Base-by-base conservation (phyloP, 2,329 filamentous ascomycete genomes). In the Cladosporium sp. region DNA sequence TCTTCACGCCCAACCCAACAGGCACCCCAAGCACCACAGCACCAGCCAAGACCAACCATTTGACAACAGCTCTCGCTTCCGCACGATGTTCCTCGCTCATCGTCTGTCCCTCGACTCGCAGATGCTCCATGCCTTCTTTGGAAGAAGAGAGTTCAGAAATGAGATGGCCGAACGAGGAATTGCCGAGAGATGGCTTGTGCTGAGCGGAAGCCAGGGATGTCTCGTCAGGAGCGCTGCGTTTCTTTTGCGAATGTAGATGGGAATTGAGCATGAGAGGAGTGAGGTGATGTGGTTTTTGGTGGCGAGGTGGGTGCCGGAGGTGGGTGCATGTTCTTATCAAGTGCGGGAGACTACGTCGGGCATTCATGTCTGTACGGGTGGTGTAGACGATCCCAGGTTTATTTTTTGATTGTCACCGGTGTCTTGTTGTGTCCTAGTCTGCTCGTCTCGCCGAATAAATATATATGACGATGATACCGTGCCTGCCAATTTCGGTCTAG, bases 101-200 rank as follows among this genome's bases (percentile, higher is more conserved):
- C 2, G 59, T 59, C 27, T 57, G 52, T 7, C 58, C 60, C 22
- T 57, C 54, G 15, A 54, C 38, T 16, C 61, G 53, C 7, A 57
- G 33, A n/a, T 49, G 35, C 50, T 60, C 60, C 60, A 62, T 63
- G 3, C 59, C 60, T 19, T 59, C 56, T 39, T 56, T 54, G n/a
- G 60, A 61, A 12, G 59, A 57, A 32, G 58, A 60, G 41, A 63
- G 54, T 27, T 63, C 61, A 5, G 61, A 59, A 29, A 63, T 52
- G 6, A 63, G 39, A 40, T 62, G 60, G 7, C 59, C 61, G 5
- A 63, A 51, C 8, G 61, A 63, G 1, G 60, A 53, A 27, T 59
- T 58, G 16, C 57, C 59, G 11, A 62, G 45, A 1, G 60, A 63
- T 5, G 61, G 59, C 41, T 59, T 59, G 52, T 63, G 61, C 30